phyloP scores from a whole-genome alignment of 176 grass and related monocot species.

The Raddia guianensis region DNA sequence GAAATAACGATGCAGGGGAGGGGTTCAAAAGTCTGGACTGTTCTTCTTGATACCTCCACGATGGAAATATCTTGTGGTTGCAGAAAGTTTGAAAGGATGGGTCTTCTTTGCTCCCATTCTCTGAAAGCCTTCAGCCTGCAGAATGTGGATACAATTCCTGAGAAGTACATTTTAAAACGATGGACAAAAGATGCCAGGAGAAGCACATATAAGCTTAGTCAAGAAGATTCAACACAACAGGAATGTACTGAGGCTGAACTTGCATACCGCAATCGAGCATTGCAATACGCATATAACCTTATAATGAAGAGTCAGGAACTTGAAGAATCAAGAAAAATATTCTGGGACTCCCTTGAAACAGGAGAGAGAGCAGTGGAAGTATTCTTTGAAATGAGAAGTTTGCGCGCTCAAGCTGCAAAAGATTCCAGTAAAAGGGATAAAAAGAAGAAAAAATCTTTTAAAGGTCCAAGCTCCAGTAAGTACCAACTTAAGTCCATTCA shows the following conservation, averaged over 20 bases:
- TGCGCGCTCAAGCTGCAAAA: conserved; percentile 62
- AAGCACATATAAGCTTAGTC: conserved; percentile 62
- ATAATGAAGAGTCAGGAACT: conserved; percentile 69
- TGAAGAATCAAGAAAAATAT: conserved; percentile 78
- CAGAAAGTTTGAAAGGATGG: conserved; percentile 81
- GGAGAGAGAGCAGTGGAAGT: conserved; percentile 78
- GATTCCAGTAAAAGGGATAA: conserved; percentile 63
- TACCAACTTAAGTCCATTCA: conserved; percentile 32
- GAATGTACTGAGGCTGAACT: conserved; percentile 78
- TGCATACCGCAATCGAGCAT: conserved; percentile 64
- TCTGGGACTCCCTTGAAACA: conserved; percentile 82
- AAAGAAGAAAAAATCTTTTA: conserved; percentile 59
- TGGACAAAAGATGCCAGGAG: conserved; percentile 87
- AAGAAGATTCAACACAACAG: conserved; percentile 68
- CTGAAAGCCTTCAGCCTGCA: conserved; percentile 78
- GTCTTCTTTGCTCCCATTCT: conserved; percentile 78
- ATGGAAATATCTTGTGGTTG: conserved; percentile 75
- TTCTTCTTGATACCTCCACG: conserved; percentile 67
- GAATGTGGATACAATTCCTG: conserved; percentile 81
- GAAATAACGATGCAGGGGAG: conserved; percentile 86
- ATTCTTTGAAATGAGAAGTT: conserved; percentile 76
- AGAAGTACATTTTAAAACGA: conserved; percentile 77
- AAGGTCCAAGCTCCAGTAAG: conserved; percentile 66
- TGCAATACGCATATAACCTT: conserved; percentile 76
- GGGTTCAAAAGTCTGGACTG: conserved; percentile 67